Base-by-base conservation (phyloP, 2,329 filamentous ascomycete species). In the Didymella arachidicola region DNA sequence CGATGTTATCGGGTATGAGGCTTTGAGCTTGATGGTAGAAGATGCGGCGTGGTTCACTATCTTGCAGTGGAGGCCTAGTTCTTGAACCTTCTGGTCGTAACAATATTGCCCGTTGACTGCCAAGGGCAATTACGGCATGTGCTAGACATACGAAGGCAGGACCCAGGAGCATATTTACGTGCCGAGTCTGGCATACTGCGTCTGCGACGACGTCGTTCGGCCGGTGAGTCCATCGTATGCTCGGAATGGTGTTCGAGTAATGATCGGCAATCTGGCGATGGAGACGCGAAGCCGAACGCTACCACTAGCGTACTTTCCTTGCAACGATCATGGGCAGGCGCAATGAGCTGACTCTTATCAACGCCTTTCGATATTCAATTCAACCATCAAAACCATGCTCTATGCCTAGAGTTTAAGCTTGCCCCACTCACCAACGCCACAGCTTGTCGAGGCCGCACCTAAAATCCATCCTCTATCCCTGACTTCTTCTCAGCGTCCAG, bases 391-490 rank as follows among this genome's bases (percentile, higher is more conserved):
- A 29, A 38, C 45, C 22, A 29, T 30, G 27, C 49, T 51, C 57
- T 60, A 43, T 36, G 18, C 39, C 25, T 50, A 51, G 4, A 38
- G 18, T 44, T 43, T 52, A 48, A 27, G 34, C 7, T 19, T 39
- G 5, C 10, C 34, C n/a, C 25, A 29, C 25, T 7, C 7, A 34
- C 50, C 30, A 50, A 46, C 42, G 46, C 30, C 53, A 36, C 4
- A 27, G 7, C 22, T 16, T n/a, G 6, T 27, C 19, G 10, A 7
- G 3, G 38, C 8, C 12, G 30, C 18, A 12, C 11, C 44, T 34
- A 86, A 67, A 84, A 86, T 7, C 80, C 81, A 72, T 86, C 84
- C 4, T 79, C 68, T 53, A 86, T 79, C 2, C 81, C 81, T 32
- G 64, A 68, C 41, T 70, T 72, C 73, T 78, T 81, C 71, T 88